Evolutionary conservation across 441 rosid genomes (phyloP), one percentile per base, ranked within the genome.

Genomic region (Euphorbia corollata): DNA sequence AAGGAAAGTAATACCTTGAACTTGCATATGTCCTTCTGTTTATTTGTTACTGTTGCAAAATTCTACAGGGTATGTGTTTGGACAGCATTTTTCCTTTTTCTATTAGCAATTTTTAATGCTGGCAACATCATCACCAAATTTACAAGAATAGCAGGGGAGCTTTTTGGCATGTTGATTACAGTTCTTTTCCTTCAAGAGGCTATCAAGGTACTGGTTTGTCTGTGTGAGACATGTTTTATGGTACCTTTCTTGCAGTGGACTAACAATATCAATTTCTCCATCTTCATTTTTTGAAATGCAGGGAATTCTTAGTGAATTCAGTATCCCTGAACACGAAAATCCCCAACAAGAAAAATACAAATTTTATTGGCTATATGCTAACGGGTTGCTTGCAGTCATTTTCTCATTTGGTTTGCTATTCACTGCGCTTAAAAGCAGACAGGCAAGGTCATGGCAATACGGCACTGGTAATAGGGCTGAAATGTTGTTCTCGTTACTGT

Each of bases 111-210:
- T 68, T 77, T 83, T 75, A 92, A 87, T 60, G 86, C 92, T 8
- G 80, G 90, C 69, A 80, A 72, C 41, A 71, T 92, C 79, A 86
- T 90, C 64, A 71, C 72, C 18, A 84, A 82, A 68, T 92, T 92
- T 71, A 90, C 92, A 13, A 84, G 98, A 84, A 73, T 92, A 10
- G 98, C 91, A 22, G 97, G 87, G 50, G 97, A 92, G 73, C 90
- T 90, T 72, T 90, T 88, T 75, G 97, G 96, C 73, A 86, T 90
- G 94, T 63, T 92, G 74, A 90, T 88, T 18, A 75, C 94, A 38
- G 84, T 90, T 75, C 92, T 90, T 70, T 92, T 92, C 80, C 74
- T 90, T 68, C 96, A 92, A 76, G 86, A 90, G 81, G 96, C 98
- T 78, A 39, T 87, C 72, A 88, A 81, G 92, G 96, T 92, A 82